phyloP scores from a whole-genome alignment of 257 asterid species.

The Solanum pinnatisectum region DNA sequence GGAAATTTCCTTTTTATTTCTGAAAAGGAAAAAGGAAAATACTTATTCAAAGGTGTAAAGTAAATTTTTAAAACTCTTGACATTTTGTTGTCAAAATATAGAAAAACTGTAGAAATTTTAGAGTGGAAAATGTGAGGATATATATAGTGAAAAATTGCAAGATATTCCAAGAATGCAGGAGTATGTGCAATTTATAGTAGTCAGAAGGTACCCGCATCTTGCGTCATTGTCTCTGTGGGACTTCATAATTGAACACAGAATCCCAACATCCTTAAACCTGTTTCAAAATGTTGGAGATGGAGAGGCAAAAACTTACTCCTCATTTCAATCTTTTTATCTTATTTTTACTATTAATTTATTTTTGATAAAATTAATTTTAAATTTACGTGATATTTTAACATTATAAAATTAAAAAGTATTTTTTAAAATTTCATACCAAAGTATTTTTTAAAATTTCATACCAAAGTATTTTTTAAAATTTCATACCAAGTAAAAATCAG shows the following conservation, averaged over 20 bases:
- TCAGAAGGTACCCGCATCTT: background rate
- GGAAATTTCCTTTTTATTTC: slow-evolving; percentile 14
- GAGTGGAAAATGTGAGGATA: background rate
- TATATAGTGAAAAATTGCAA: background rate
- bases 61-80: slow-evolving; percentile 41
- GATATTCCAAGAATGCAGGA: background rate
- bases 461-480: too few species aligned
- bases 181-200: background rate
- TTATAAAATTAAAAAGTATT: too few species aligned
- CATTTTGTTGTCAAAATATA: slow-evolving; percentile 38
- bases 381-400: too few species aligned
- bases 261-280: background rate
- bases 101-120: slow-evolving; percentile 13
- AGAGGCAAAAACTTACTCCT: background rate
- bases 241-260: background rate
- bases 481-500: too few species aligned
- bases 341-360: too few species aligned
- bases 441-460: too few species aligned
- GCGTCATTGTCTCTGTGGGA: background rate
- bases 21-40: slow-evolving; percentile 3
- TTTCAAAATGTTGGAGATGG: background rate
- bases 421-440: too few species aligned
- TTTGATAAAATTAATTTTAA: too few species aligned
- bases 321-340: too few species aligned
- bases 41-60: slow-evolving; percentile 65